Evolutionary conservation across 305 asterid species (phyloP).

Genomic region (Fraxinus velutina): DNA sequence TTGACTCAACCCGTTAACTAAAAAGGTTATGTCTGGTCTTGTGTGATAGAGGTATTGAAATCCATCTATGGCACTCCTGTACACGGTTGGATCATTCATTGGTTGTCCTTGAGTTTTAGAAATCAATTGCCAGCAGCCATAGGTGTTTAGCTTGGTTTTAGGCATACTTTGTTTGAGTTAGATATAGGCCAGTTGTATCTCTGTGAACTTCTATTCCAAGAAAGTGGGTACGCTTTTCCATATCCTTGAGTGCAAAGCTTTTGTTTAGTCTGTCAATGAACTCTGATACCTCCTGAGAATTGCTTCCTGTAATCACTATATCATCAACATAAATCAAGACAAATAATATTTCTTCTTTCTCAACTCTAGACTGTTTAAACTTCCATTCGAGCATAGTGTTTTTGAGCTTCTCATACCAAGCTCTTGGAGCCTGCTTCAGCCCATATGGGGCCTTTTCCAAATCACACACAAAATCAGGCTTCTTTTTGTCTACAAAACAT

Average conservation of each 20-base stretch:
- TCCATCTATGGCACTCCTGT: not conserved
- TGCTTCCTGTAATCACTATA: no score
- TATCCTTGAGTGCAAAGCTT: not conserved
- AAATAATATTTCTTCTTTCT: no score
- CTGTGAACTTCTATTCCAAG: not conserved
- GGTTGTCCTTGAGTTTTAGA: not conserved
- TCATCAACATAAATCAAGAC: no score
- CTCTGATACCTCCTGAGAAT: not conserved
- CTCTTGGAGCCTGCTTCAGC: no score
- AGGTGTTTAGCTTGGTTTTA: not conserved
- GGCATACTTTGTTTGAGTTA: not conserved
- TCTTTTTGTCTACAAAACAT: no score
- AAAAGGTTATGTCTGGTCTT: not conserved
- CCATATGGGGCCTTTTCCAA: no score
- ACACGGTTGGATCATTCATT: not conserved
- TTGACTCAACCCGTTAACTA: not conserved
- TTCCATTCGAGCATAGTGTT: no score
- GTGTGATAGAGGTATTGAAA: not conserved
- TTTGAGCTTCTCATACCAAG: no score
- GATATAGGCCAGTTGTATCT: not conserved
- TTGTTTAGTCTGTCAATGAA: not conserved
- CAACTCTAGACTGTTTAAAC: no score
- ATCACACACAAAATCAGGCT: no score
- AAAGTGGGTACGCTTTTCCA: not conserved
- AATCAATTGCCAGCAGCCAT: not conserved